phyloP scores from a whole-genome alignment of 192 early-diverging fungal species.

The Podila epicladia region DNA sequence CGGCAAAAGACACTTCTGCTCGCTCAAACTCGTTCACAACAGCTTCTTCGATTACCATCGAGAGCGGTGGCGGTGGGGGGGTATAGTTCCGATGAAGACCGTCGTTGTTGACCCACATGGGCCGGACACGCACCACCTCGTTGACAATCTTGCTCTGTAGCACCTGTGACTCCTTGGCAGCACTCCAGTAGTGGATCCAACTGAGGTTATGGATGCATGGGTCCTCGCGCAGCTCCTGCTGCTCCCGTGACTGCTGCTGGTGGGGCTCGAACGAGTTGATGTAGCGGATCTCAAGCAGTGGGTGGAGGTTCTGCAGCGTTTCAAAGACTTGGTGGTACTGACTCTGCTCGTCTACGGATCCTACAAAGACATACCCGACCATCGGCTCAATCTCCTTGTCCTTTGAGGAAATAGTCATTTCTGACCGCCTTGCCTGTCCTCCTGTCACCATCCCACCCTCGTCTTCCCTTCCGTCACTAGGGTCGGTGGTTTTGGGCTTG shows the following conservation, averaged over 20 bases:
- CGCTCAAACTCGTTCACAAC: background rate
- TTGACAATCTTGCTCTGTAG: constrained; percentile 48
- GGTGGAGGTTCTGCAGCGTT: constrained; percentile 16
- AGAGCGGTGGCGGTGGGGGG: constrained; percentile 1
- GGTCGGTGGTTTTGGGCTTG: background rate
- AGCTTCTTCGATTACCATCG: background rate
- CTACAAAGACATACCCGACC: constrained; percentile 44
- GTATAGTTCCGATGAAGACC: constrained; percentile 36
- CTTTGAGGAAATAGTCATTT: background rate
- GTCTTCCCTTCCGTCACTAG: no score
- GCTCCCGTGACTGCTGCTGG: constrained; percentile 35
- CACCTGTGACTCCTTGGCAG: constrained; percentile 47
- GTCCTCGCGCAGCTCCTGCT: constrained; percentile 35
- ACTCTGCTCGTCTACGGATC: constrained; percentile 31
- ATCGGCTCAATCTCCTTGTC: constrained; percentile 2
- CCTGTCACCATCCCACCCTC: constrained; percentile 28
- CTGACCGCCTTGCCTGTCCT: background rate
- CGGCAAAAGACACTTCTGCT: background rate
- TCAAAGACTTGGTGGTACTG: constrained; percentile 48
- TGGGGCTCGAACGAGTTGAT: constrained; percentile 47
- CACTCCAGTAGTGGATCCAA: constrained; percentile 51
- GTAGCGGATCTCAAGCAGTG: constrained; percentile 41
- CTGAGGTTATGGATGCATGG: constrained; percentile 35
- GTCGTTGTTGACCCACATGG: constrained; percentile 47
- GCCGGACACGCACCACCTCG: constrained; percentile 38